These are phyloP conservation scores for Priceomyces castillae DNA, from an alignment of 805 yeast species.

Conservation along the genomic window DNA sequence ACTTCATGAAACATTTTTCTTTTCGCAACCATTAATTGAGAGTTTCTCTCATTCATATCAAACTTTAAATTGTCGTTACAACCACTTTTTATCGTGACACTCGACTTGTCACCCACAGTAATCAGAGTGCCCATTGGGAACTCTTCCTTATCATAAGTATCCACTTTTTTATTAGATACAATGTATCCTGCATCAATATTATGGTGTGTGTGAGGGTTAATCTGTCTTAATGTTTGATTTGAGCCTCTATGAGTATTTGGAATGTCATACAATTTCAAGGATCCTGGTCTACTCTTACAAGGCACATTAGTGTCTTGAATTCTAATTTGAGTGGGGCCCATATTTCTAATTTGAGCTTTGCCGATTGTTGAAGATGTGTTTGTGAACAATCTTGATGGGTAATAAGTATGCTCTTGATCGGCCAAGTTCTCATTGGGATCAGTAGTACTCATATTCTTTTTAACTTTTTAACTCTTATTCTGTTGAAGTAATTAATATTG, in stretches of 20 bases:
- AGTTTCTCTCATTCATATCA: neutral
- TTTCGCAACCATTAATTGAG: neutral
- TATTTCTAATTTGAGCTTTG: neutral
- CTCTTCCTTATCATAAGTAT: neutral
- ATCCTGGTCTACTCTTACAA: neutral
- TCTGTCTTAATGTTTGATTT: slow-evolving; percentile 2
- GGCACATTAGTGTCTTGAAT: neutral
- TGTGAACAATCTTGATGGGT: neutral
- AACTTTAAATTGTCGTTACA: neutral
- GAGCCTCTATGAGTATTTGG: neutral
- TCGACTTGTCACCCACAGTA: neutral
- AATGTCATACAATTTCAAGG: neutral
- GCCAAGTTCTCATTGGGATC: slow-evolving; percentile 1
- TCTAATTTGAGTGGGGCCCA: neutral
- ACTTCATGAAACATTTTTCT: neutral
- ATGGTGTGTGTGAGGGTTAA: slow-evolving; percentile 2
- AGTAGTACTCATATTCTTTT: neutral
- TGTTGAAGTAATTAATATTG: too few species aligned
- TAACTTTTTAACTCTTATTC: too few species aligned
- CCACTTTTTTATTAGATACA: neutral
- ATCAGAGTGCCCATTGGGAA: neutral
- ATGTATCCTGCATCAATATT: slow-evolving; percentile 1
- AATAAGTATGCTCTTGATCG: neutral
- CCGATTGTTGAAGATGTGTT: neutral
- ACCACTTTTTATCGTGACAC: neutral